A percentile compares a stretch with the other conserved stretches of the same genome.
phyloP scores from a whole-genome alignment of 345 rosid genomes.

The Bruguiera parviflora region DNA sequence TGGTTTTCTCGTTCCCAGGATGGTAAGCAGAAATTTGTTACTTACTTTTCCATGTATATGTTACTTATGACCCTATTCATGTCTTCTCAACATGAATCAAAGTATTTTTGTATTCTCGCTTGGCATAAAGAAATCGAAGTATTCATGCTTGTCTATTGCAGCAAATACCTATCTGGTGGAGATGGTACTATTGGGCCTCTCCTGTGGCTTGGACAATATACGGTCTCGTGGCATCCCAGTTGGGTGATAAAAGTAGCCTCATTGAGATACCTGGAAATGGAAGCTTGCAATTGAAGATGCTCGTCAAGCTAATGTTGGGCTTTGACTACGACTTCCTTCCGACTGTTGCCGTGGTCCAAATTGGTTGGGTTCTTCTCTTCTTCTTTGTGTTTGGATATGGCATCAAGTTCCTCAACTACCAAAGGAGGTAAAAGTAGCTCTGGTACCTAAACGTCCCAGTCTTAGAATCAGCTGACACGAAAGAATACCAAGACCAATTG shows the following conservation, averaged over 20 bases:
- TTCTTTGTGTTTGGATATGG: slow-evolving; percentile 46
- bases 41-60: not conserved
- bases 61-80: no score
- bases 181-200: slow-evolving; percentile 81
- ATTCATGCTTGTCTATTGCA: slow-evolving; percentile 17
- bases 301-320: slow-evolving; percentile 46
- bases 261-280: slow-evolving; percentile 44
- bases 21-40: slow-evolving; percentile 34
- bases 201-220: slow-evolving; percentile 84
- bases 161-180: slow-evolving; percentile 92
- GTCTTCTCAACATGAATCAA: not conserved
- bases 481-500: no score
- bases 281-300: slow-evolving; percentile 26
- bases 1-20: slow-evolving; percentile 68
- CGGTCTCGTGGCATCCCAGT: slow-evolving; percentile 68
- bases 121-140: not conserved
- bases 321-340: slow-evolving; percentile 62
- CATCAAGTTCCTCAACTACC: slow-evolving; percentile 59
- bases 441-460: not conserved
- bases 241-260: slow-evolving; percentile 43
- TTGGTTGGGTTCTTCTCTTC: slow-evolving; percentile 50
- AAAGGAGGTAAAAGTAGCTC: slow-evolving; percentile 38
- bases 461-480: no score
- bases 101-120: not conserved
- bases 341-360: slow-evolving; percentile 48